Conservation (phyloP, 2,329 filamentous ascomycete genomes). For the Paecilomyces sp. region DNA sequence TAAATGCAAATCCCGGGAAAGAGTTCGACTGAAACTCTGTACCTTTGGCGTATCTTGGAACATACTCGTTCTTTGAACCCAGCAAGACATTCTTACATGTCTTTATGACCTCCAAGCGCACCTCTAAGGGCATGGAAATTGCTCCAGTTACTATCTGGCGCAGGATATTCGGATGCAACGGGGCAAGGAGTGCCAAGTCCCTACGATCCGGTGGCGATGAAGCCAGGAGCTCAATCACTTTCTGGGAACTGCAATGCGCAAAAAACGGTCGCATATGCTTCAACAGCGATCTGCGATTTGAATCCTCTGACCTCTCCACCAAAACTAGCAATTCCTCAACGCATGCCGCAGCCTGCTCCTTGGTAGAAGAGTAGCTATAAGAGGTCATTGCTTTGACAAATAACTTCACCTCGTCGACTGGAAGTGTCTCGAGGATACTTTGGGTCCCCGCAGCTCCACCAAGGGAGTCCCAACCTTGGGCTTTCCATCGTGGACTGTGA, state of each 20-base stretch:
- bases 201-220: not conserved
- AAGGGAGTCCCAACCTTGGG: not conserved
- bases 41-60: not conserved
- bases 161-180: not conserved
- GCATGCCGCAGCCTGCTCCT: not conserved
- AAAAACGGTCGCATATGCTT: not conserved
- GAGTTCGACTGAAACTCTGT: not conserved
- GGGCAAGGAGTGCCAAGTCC: not conserved
- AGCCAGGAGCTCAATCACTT: not conserved
- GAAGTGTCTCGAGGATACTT: not conserved
- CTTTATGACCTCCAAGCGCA: not conserved
- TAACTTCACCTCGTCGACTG: not conserved
- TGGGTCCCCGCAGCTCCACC: not conserved
- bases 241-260: not conserved
- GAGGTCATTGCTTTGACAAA: not conserved
- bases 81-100: not conserved
- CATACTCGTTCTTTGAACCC: not conserved
- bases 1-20: not conserved
- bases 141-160: not conserved
- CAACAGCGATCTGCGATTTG: not conserved
- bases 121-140: not conserved
- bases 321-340: not conserved
- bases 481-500: not conserved
- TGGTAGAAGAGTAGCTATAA: not conserved
- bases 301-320: not conserved